Percentiles rank a stretch among this genome's conserved stretches.
phyloP scores from a whole-genome alignment of 768 basidiomycete genomes.

The Kwoniella sp. region DNA sequence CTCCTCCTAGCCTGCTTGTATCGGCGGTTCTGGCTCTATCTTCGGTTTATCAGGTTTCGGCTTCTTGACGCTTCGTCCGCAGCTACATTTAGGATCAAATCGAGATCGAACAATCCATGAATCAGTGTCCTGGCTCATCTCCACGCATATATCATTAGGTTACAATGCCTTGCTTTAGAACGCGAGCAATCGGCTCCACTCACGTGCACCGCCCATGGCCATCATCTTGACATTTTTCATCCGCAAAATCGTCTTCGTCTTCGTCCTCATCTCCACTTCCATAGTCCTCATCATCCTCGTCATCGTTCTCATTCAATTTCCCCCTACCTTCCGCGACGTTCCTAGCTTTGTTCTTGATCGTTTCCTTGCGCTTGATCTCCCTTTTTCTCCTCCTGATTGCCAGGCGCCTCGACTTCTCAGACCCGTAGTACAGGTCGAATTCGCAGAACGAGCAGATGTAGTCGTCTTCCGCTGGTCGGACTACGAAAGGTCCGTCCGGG shows the following conservation, averaged over 20 bases:
- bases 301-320: conserved; percentile 22
- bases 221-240: conserved; percentile 18
- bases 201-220: conserved; percentile 41
- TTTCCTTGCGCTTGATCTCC: conserved; percentile 61
- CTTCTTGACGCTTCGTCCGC: conserved; percentile 17
- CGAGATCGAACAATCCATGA: not conserved
- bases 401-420: conserved; percentile 66
- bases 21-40: not conserved
- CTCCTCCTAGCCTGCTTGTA: not conserved
- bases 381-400: conserved; percentile 75
- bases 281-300: conserved; percentile 33
- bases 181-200: conserved; percentile 13
- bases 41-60: conserved; percentile 15
- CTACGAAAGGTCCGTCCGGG: conserved; percentile 35
- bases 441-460: conserved; percentile 96
- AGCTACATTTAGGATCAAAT: not conserved
- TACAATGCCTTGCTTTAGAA: no score
- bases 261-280: conserved; percentile 23
- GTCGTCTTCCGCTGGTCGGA: conserved; percentile 66
- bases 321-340: conserved; percentile 50
- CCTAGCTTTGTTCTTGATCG: conserved; percentile 45
- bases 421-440: conserved; percentile 88
- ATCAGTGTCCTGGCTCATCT: no score
- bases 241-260: conserved; percentile 16
- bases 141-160: no score